Evolutionary conservation across 2,329 filamentous ascomycete genomes (phyloP).

Genomic region (Fusarium veterinarium): DNA sequence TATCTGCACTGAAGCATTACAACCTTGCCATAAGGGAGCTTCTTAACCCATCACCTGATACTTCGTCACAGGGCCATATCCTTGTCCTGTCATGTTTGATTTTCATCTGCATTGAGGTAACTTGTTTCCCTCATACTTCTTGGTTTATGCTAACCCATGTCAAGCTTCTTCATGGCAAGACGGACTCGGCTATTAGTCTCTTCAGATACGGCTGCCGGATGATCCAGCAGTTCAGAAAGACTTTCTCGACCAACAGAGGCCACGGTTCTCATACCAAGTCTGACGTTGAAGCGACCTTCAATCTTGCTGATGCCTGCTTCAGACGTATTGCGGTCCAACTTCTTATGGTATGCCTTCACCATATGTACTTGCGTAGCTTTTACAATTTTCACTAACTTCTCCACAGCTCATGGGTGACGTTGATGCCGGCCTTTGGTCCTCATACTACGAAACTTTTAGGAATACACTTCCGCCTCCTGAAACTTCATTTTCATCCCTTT

Average conservation of each 20-base stretch:
- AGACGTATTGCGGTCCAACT: conserved; percentile 20
- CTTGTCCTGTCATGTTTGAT: conserved; percentile 27
- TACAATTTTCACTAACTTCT: rapidly evolving
- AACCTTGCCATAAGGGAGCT: conserved; percentile 25
- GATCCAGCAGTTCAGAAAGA: conserved; percentile 11
- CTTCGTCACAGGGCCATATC: not conserved
- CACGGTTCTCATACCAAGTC: rapidly evolving
- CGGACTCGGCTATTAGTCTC: conserved; percentile 12
- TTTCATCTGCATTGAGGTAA: conserved; percentile 29
- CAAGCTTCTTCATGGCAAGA: conserved; percentile 30
- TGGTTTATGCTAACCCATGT: not conserved
- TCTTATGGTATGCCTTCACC: not conserved
- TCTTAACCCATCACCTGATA: not conserved
- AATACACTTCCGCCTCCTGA: not conserved
- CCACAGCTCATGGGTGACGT: conserved; percentile 17
- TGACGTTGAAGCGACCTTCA: not conserved
- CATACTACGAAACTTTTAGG: not conserved
- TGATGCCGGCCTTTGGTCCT: not conserved
- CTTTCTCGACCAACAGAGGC: rapidly evolving
- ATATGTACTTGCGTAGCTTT: rapidly evolving
- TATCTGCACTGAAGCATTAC: conserved; percentile 11
- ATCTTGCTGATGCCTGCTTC: conserved; percentile 1
- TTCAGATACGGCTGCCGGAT: conserved; percentile 30
- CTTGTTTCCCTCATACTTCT: rapidly evolving
- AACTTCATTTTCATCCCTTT: conserved; percentile 1